Evolutionary conservation across 176 grass and related monocot genomes (phyloP).

Genomic region (Lolium rigidum): DNA sequence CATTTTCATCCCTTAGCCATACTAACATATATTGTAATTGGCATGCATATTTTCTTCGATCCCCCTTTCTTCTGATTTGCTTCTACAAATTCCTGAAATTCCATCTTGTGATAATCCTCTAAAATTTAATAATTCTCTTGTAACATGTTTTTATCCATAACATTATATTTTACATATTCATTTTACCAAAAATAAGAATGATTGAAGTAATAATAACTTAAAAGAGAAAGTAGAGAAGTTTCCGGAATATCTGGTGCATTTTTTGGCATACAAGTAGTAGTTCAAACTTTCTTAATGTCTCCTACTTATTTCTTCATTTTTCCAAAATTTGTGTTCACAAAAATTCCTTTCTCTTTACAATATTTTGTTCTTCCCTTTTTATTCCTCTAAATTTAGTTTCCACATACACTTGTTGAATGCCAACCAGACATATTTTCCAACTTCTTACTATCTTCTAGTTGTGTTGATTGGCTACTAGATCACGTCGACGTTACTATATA

Average conservation of each 20-base stretch:
- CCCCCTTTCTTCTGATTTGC: not conserved
- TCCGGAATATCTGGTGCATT: too few relatives aligned
- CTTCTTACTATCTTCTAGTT: not conserved
- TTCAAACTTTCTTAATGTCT: not conserved
- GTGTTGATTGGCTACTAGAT: not conserved
- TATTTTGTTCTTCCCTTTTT: not conserved
- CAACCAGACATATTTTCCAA: not conserved
- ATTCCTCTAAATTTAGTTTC: not conserved
- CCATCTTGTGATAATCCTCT: not conserved
- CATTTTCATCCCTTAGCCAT: too few relatives aligned
- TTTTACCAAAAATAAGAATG: too few relatives aligned
- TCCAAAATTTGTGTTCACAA: too few relatives aligned
- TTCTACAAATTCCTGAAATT: not conserved
- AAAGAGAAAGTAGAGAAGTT: too few relatives aligned
- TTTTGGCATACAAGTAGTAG: not conserved
- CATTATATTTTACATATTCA: too few relatives aligned
- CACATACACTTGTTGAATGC: not conserved
- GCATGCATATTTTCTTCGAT: not conserved
- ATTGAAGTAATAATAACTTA: too few relatives aligned
- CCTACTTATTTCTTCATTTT: not conserved
- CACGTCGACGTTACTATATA: not conserved
- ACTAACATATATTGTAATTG: not conserved
- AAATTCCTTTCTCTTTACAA: not conserved
- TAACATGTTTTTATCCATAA: not conserved
- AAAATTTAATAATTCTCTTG: not conserved